Conservation (phyloP, 805 yeast genomes). For the Yarrowia sp. region DNA sequence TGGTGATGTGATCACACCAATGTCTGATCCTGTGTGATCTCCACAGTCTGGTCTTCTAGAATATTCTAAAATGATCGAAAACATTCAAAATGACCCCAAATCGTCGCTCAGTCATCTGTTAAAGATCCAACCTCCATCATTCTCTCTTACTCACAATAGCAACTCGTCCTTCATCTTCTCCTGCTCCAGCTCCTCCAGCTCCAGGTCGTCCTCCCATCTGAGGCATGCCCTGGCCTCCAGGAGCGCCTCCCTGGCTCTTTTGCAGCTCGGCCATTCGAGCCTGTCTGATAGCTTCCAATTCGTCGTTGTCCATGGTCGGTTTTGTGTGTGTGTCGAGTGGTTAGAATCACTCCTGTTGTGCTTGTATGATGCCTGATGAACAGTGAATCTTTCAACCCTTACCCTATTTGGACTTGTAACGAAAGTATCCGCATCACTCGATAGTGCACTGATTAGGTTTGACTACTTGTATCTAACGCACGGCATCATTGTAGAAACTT, state of each 20-base stretch:
- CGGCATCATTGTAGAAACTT: conserved; percentile 4
- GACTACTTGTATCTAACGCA: conserved; percentile 28
- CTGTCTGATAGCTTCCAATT: conserved; percentile 86
- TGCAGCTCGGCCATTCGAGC: conserved; percentile 91
- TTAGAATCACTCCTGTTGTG: too few relatives aligned
- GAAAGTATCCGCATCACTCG: too few relatives aligned
- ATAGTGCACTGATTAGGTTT: conserved; percentile 1
- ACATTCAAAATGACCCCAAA: not conserved
- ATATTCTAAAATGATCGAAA: not conserved
- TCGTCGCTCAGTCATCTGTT: too few relatives aligned
- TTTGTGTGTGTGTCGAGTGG: not conserved
- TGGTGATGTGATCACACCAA: too few relatives aligned
- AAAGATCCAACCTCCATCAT: not conserved
- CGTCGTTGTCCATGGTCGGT: conserved; percentile 76
- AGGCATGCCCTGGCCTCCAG: conserved; percentile 37
- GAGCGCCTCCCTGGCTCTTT: conserved; percentile 48
- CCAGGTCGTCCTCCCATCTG: conserved; percentile 18
- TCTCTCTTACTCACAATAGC: conserved; percentile 44
- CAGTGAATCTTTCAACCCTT: conserved; percentile 15
- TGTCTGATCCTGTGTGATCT: too few relatives aligned
- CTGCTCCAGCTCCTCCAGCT: conserved; percentile 20
- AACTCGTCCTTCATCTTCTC: conserved; percentile 54
- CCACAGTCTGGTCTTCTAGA: not conserved
- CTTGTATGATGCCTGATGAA: conserved; percentile 4
- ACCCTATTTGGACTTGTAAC: not conserved